These are phyloP conservation scores for Biscogniauxia marginata DNA, from an alignment of 2,329 filamentous ascomycete genomes.

Conservation along the genomic window DNA sequence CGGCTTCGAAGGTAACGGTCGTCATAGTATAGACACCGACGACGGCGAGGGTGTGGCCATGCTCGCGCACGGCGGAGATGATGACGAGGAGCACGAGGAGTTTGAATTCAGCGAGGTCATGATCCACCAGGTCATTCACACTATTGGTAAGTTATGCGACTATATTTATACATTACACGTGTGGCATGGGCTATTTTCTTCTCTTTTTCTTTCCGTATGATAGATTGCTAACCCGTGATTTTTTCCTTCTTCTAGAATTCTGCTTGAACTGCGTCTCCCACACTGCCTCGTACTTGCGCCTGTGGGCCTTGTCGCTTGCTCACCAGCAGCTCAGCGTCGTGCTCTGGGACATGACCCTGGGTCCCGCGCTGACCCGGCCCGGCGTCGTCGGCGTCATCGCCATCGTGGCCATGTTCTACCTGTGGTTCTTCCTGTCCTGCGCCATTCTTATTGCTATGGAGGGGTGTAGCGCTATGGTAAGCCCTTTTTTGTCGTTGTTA, in stretches of 20 bases:
- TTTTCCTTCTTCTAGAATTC: constrained; percentile 71
- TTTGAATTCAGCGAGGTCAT: constrained; percentile 97
- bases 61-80: constrained; percentile 55
- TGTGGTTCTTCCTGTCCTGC: constrained; percentile 87
- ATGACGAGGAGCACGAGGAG: constrained; percentile 82
- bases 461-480: constrained; percentile 72
- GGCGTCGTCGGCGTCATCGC: constrained; percentile 73
- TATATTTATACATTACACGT: too few species aligned
- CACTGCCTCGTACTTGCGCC: constrained; percentile 95
- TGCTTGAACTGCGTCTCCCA: constrained; percentile 99
- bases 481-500: constrained; percentile 5
- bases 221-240: constrained; percentile 1
- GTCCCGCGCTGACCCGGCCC: constrained; percentile 65
- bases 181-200: too few species aligned
- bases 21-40: constrained; percentile 64
- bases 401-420: constrained; percentile 77
- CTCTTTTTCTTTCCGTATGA: background rate
- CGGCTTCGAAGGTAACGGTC: constrained; percentile 53
- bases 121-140: constrained; percentile 99
- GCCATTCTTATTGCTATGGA: constrained; percentile 79
- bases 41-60: constrained; percentile 62
- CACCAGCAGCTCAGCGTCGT: constrained; percentile 97
- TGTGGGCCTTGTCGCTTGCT: constrained; percentile 95
- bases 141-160: constrained; percentile 69
- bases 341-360: constrained; percentile 94